Base-by-base conservation (phyloP, 2,329 filamentous ascomycete species). In the Exophiala calicioides region DNA sequence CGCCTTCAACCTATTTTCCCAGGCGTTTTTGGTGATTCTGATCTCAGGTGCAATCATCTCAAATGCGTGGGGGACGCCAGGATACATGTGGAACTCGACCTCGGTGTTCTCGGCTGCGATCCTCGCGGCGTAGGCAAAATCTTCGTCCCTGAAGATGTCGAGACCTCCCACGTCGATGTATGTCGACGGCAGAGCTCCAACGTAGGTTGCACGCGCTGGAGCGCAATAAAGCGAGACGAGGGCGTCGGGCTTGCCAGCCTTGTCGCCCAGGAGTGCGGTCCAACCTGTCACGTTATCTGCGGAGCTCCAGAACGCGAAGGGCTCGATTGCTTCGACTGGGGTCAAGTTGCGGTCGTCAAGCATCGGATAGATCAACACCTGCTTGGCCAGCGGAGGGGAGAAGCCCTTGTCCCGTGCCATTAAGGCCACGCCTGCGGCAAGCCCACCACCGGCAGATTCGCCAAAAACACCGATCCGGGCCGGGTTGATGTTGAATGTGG, bases 281-380 rank as follows among this genome's bases (percentile, higher is more conserved):
- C 73, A 76, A 3, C 63, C 71, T 3, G 65, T 70, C 29, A 62
- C 53, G 53, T 72, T 74, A 40, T 66, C 63, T 29, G 60, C 64
- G 5, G 54, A 55, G 3, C 56, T 60, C 70, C 72, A 75, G 21
- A 61, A 61, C 0, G 63, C 60, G 29, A 65, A 63, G 3, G 58
- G 57, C 20, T 63, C 61, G 37, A 68, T 63, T 10, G 66, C 62
- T 12, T 50, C 51, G 15, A 62, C 61, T 3, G 65, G 63, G 8
- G 47, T 47, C n/a, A 52, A 56, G 10, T 63, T 60, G 35, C 62
- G 67, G 38, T 76, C 69, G 55, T 77, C 72, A 8, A 77, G 60
- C 73, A 76, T 76, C 2, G 71, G 72, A 35, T 71, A 71, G 37
- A 72, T 61, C 7, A 76, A 64, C 31, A 76, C 63, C 58, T 74